These are phyloP conservation scores for Ceriops zippeliana DNA, from an alignment of 345 rosid species.

Conservation along the genomic window DNA sequence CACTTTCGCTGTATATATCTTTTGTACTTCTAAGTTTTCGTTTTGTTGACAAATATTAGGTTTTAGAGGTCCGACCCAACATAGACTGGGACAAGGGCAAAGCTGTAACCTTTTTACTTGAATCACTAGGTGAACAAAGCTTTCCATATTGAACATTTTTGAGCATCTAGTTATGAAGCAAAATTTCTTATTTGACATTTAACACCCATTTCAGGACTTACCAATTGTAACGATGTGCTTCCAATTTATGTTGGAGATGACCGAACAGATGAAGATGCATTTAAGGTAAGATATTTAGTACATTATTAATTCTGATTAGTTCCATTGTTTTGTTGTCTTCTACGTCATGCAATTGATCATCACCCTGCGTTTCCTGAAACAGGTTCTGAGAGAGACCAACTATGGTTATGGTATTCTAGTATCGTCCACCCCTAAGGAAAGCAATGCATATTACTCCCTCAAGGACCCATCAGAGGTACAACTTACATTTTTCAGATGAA, in stretches of 20 bases:
- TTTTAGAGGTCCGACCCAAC: constrained; percentile 86
- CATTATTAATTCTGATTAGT: background rate
- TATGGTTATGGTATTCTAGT: constrained; percentile 81
- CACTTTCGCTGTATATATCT: background rate
- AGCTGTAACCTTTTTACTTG: constrained; percentile 81
- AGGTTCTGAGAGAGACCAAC: constrained; percentile 77
- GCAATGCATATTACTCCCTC: constrained; percentile 76
- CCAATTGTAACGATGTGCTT: constrained; percentile 67
- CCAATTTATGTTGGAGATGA: constrained; percentile 98
- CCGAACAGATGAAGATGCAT: constrained; percentile 96
- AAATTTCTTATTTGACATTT: background rate
- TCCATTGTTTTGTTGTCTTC: background rate
- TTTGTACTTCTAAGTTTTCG: background rate
- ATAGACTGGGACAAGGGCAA: constrained; percentile 97
- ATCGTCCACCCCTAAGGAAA: constrained; percentile 74
- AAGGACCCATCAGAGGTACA: constrained; percentile 82
- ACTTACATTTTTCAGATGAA: background rate
- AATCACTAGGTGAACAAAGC: constrained; percentile 70
- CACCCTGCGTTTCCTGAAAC: constrained; percentile 8
- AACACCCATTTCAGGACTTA: constrained; percentile 42
- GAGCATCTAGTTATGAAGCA: background rate
- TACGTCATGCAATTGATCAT: constrained; percentile 1
- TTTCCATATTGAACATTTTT: background rate
- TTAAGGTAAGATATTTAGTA: constrained; percentile 42
- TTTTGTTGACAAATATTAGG: constrained; percentile 40